Evolutionary conservation across 768 basidiomycete genomes (phyloP).

Genomic region (Mycena leptocephala): DNA sequence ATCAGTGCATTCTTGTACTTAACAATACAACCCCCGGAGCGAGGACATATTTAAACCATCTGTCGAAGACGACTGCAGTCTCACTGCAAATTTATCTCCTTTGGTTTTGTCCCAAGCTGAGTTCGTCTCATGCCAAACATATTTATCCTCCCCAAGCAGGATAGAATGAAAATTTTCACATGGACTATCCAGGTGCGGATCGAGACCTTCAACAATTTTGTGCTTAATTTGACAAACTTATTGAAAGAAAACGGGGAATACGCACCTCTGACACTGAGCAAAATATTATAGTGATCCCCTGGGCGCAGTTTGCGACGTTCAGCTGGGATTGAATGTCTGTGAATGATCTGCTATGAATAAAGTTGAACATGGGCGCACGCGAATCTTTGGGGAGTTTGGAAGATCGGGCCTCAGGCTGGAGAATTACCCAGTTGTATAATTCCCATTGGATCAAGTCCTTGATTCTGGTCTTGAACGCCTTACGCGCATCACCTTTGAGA

Average conservation of each 20-base stretch:
- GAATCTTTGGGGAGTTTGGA: not conserved
- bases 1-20: constrained; percentile 53
- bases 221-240: not conserved
- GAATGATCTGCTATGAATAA: not conserved
- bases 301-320: not conserved
- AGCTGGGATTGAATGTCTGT: not conserved
- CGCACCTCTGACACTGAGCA: not conserved
- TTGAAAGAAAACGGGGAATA: not conserved
- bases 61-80: constrained; percentile 44
- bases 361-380: not conserved
- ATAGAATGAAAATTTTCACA: constrained; percentile 38
- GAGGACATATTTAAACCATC: constrained; percentile 46
- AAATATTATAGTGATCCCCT: constrained; percentile 14
- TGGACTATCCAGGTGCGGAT: constrained; percentile 20
- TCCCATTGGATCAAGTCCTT: constrained; percentile 11
- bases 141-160: constrained; percentile 47
- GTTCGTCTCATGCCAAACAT: constrained; percentile 49
- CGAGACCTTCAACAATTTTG: not conserved
- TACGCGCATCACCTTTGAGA: not conserved
- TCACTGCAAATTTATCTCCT: constrained; percentile 41
- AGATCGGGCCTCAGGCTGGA: not conserved
- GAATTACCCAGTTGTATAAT: constrained; percentile 15
- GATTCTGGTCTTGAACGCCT: not conserved
- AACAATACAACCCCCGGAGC: constrained; percentile 45
- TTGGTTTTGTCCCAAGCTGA: constrained; percentile 41